These are phyloP conservation scores for Fusarium sp. DNA, from an alignment of 2,329 filamentous ascomycete genomes.

Conservation along the genomic window DNA sequence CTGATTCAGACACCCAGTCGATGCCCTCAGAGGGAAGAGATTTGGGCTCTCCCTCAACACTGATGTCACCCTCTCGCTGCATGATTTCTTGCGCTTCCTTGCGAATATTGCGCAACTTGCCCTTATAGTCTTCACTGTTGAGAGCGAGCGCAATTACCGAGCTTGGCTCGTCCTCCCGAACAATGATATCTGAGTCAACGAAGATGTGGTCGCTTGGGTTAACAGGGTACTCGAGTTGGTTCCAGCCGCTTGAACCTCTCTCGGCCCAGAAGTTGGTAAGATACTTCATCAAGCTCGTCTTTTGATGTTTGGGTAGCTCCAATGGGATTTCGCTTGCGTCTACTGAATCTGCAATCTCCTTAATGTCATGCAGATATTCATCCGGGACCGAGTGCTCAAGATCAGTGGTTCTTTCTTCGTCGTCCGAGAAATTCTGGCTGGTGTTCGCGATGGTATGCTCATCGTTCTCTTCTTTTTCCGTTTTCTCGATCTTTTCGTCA, in stretches of 20 bases:
- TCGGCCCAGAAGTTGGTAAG: conserved; percentile 99
- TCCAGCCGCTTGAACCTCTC: conserved; percentile 94
- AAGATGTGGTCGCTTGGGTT: conserved; percentile 92
- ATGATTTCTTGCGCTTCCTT: conserved; percentile 58
- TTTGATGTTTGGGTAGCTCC: conserved; percentile 91
- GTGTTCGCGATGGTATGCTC: conserved; percentile 45
- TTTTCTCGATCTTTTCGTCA: conserved; percentile 43
- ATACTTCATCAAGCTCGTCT: conserved; percentile 93
- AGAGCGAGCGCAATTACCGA: conserved; percentile 95
- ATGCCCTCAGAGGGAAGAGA: conserved; percentile 52
- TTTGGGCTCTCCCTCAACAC: conserved; percentile 45
- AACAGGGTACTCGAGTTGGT: conserved; percentile 90
- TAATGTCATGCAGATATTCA: conserved; percentile 72
- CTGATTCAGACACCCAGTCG: conserved; percentile 68
- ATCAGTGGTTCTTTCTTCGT: conserved; percentile 76
- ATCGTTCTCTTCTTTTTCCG: conserved; percentile 46
- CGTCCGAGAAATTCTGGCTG: conserved; percentile 72
- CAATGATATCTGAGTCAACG: conserved; percentile 95
- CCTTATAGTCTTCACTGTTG: conserved; percentile 86
- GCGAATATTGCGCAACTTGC: conserved; percentile 78
- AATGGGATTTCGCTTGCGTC: conserved; percentile 71
- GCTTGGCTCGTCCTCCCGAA: conserved; percentile 96
- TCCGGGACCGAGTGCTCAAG: conserved; percentile 75
- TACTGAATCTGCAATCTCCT: conserved; percentile 70
- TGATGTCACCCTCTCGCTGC: conserved; percentile 52